Conservation (phyloP, 2,329 filamentous ascomycete genomes). For the Colletotrichum phormii region DNA sequence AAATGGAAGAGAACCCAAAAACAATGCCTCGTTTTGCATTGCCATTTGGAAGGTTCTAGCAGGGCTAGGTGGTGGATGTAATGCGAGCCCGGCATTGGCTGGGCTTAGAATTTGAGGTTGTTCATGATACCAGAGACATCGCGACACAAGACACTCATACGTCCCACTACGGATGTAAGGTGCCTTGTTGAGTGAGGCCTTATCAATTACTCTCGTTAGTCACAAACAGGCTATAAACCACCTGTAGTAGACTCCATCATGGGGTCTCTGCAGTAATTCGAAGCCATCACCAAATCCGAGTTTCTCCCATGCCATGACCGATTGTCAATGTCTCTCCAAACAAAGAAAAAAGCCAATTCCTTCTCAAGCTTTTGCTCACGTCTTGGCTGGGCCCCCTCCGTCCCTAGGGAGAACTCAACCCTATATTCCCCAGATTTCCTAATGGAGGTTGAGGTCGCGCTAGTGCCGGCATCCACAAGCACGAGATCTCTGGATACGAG, state of each 20-base stretch:
- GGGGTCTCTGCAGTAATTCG: conserved; percentile 4
- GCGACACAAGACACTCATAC: neutral
- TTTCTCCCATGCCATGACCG: neutral
- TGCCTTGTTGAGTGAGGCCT: conserved; percentile 4
- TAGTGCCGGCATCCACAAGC: conserved; percentile 9
- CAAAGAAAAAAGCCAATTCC: neutral
- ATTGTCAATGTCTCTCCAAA: neutral
- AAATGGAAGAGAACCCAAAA: neutral
- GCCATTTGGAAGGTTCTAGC: neutral
- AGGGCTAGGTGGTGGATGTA: conserved; percentile 20
- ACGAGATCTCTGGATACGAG: neutral
- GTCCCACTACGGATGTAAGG: neutral
- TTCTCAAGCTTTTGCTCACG: neutral
- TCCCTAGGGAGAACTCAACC: neutral
- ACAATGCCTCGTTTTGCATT: conserved; percentile 23
- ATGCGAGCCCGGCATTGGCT: conserved; percentile 11
- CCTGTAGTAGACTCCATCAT: neutral
- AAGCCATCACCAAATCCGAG: conserved; percentile 12
- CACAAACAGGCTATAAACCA: conserved; percentile 2
- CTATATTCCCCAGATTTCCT: neutral
- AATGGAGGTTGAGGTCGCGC: neutral
- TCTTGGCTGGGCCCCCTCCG: neutral
- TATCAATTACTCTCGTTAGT: conserved; percentile 29
- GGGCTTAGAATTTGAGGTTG: conserved; percentile 11
- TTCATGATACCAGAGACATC: conserved; percentile 33